Percentiles rank a stretch among this genome's conserved stretches.
phyloP scores from a whole-genome alignment of 768 basidiomycete genomes.

The Chlorophyllum brunneum region DNA sequence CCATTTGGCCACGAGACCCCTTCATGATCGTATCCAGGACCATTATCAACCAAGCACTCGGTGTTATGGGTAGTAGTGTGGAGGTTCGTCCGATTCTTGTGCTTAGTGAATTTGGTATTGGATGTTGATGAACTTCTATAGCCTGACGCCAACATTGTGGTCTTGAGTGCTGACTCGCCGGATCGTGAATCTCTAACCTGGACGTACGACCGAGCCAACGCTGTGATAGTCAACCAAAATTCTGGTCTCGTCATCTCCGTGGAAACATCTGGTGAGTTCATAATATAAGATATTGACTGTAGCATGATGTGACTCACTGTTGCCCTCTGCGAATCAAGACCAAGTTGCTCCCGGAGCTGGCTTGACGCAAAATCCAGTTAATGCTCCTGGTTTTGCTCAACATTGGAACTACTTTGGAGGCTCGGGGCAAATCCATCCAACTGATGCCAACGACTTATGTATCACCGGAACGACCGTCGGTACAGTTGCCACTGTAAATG shows the following conservation, averaged over 20 bases:
- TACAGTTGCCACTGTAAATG: too few species aligned
- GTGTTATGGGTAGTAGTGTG: not conserved
- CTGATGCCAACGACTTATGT: not conserved
- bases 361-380: not conserved
- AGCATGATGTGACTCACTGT: not conserved
- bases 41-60: not conserved
- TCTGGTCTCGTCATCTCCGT: too few species aligned
- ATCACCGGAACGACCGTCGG: too few species aligned
- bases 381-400: not conserved
- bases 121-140: not conserved
- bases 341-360: not conserved
- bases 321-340: too few species aligned
- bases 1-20: not conserved
- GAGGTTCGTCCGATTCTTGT: not conserved
- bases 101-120: not conserved
- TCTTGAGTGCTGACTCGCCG: not conserved
- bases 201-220: too few species aligned
- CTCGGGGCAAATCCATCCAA: not conserved
- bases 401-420: not conserved
- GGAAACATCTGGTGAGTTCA: too few species aligned
- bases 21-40: not conserved
- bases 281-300: not conserved
- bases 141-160: not conserved
- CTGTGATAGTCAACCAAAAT: too few species aligned
- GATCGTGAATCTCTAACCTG: too few species aligned